A percentile compares a stretch with the other conserved stretches of the same genome.
These are phyloP conservation scores for Pseudocercospora eumusae DNA, from an alignment of 2,329 filamentous ascomycete genomes.

Conservation along the genomic window DNA sequence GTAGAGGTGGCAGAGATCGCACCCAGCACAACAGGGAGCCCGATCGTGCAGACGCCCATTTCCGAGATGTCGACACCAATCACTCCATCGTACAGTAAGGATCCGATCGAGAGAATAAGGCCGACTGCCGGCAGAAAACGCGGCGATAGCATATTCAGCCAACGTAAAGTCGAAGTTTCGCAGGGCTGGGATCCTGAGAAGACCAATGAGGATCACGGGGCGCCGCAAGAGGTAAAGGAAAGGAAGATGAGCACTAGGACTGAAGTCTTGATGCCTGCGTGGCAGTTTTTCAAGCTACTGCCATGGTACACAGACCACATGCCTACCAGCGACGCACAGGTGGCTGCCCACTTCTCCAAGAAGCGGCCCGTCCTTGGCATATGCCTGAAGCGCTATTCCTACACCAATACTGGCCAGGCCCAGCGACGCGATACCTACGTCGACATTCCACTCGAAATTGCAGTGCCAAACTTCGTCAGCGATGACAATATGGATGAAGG, in stretches of 20 bases:
- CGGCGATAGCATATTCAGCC: conserved; percentile 54
- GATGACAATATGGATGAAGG: conserved; percentile 70
- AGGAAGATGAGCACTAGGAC: conserved; percentile 54
- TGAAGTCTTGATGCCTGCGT: conserved; percentile 91
- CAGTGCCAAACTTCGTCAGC: conserved; percentile 83
- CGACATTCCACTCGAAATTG: conserved; percentile 85
- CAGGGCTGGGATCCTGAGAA: conserved; percentile 45
- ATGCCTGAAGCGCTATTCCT: conserved; percentile 85
- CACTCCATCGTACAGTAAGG: conserved; percentile 31
- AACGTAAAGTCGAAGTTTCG: conserved; percentile 41
- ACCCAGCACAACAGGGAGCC: conserved; percentile 36
- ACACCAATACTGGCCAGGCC: conserved; percentile 68
- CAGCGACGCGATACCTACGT: conserved; percentile 77
- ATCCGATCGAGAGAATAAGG: conserved; percentile 37
- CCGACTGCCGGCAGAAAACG: conserved; percentile 44
- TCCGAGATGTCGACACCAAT: conserved; percentile 23
- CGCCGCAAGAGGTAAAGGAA: conserved; percentile 24
- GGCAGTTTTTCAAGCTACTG: conserved; percentile 94
- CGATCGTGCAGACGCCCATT: conserved; percentile 30
- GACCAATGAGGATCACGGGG: conserved; percentile 42
- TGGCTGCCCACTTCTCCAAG: conserved; percentile 83
- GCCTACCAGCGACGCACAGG: conserved; percentile 69
- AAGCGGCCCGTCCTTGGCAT: conserved; percentile 85
- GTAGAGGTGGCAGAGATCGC: conserved; percentile 49
- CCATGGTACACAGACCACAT: conserved; percentile 81